Evolutionary conservation across 2,329 filamentous ascomycete genomes (phyloP), one percentile per base, ranked within the genome.

Genomic region (Clonostachys solani): DNA sequence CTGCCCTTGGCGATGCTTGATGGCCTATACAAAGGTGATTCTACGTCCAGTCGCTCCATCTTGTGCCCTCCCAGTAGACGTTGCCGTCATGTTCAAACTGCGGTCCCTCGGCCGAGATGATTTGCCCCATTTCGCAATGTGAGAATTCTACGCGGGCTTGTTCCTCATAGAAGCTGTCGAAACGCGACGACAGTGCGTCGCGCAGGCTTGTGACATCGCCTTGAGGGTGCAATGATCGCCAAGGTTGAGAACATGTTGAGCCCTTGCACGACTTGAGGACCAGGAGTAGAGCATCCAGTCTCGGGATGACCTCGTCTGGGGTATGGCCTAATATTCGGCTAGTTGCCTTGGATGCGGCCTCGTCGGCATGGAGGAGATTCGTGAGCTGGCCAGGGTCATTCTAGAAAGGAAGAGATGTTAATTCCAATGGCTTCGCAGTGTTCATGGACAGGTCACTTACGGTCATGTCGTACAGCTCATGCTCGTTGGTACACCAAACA

Each of bases 191-290:
- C 48, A 84, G 60, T 0, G 80, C 80, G 17, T 81, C 77, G 1
- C 56, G 56, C 5, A 84, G 62, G 17, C 58, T 76, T 37, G 59
- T 60, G 2, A 84, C 79, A 46, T 73, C 60, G 1, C 76, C 75
- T 4, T 60, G 62, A 1, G 80, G 78, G 54, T 83, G 79, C 12
- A 84, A 62, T 1, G 71, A 67, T 5, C 62, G 59, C 81, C 81
- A 84, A 0, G 81, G 81, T 33, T 71, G 61, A 6, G 71, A 63
- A 55, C 81, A 84, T 0, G 69, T 67, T 5, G 62, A 53, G 3
- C 69, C 74, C 57, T 76, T 74, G 64, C 81, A 84, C 2, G 77
- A 77, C 65, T 84, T 84, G 43, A 80, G 69, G 2, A 83, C 77
- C 44, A 84, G 67, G 12, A 83, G 65, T 4, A 85, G 67, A 2